These are phyloP conservation scores for Aspergillus sp. DNA, from an alignment of 2,329 filamentous ascomycete genomes.

Conservation along the genomic window DNA sequence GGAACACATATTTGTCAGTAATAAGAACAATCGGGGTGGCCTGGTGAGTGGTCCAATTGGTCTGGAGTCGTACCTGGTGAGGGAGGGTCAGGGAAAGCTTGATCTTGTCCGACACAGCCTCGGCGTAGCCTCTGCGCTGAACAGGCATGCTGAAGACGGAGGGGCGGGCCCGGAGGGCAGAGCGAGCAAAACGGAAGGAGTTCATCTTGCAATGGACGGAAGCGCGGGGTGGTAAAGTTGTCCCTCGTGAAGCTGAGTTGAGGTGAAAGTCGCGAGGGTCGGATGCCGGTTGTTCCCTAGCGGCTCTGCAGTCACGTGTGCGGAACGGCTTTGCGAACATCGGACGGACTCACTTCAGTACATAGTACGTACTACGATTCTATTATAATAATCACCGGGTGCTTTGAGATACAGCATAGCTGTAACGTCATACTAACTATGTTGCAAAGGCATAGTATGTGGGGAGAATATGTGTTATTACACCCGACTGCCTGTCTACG, in stretches of 20 bases:
- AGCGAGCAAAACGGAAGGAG: conserved; percentile 85
- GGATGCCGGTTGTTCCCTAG: conserved; percentile 36
- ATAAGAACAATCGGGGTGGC: neutral
- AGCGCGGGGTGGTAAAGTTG: conserved; percentile 24
- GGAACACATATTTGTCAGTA: conserved; percentile 10
- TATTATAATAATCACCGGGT: neutral
- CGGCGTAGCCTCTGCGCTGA: conserved; percentile 86
- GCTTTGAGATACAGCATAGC: no score
- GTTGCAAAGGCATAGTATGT: no score
- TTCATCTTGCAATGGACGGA: conserved; percentile 60
- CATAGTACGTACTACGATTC: neutral
- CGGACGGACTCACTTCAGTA: neutral
- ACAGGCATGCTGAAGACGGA: conserved; percentile 65
- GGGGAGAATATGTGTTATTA: no score
- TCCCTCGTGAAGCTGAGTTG: conserved; percentile 30
- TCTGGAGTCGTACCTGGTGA: conserved; percentile 73
- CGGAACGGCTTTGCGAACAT: conserved; percentile 8
- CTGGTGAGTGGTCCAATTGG: conserved; percentile 2
- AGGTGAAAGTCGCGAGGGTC: conserved; percentile 33
- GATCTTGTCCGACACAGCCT: conserved; percentile 86
- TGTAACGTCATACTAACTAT: no score
- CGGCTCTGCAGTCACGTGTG: conserved; percentile 25
- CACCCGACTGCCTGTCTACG: no score
- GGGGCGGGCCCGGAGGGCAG: conserved; percentile 77
- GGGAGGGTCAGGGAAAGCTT: conserved; percentile 96